Conservation (phyloP, 352 stramenopile genomes). For the Globisporangium radiosum region DNA sequence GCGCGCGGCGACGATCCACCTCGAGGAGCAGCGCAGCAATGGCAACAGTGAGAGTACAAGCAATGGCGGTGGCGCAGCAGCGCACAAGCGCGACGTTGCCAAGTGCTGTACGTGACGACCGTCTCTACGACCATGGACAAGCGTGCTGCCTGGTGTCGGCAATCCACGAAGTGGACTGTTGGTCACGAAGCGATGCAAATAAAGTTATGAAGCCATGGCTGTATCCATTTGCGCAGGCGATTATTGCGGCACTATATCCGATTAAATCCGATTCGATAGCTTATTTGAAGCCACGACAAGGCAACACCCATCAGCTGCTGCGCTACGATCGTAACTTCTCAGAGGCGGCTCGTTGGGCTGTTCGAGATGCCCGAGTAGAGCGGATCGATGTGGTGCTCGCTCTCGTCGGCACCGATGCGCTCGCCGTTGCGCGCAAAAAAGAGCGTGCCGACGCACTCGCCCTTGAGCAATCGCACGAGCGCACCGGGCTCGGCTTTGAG, state of each 20-base stretch:
- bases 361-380: slow-evolving; percentile 59
- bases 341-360: slow-evolving; percentile 9
- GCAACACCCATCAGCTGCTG: too few relatives aligned
- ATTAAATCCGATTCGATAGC: too few relatives aligned
- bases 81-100: slow-evolving; percentile 5
- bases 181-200: too few relatives aligned
- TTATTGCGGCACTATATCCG: too few relatives aligned
- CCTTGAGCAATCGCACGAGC: slow-evolving; percentile 55
- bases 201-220: too few relatives aligned
- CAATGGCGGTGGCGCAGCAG: background rate
- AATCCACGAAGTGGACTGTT: too few relatives aligned
- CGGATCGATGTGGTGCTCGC: slow-evolving; percentile 55
- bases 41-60: background rate
- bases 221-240: too few relatives aligned
- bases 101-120: slow-evolving; percentile 9
- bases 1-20: slow-evolving; percentile 24
- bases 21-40: slow-evolving; percentile 19
- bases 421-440: slow-evolving; percentile 40
- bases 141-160: too few relatives aligned
- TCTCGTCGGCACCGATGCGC: slow-evolving; percentile 33
- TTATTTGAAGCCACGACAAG: too few relatives aligned
- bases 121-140: too few relatives aligned
- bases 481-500: slow-evolving; percentile 55
- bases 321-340: background rate
- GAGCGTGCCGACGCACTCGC: slow-evolving; percentile 62